These are phyloP conservation scores for Verbascum thapsus DNA, from an alignment of 257 asterid genomes.

Conservation along the genomic window DNA sequence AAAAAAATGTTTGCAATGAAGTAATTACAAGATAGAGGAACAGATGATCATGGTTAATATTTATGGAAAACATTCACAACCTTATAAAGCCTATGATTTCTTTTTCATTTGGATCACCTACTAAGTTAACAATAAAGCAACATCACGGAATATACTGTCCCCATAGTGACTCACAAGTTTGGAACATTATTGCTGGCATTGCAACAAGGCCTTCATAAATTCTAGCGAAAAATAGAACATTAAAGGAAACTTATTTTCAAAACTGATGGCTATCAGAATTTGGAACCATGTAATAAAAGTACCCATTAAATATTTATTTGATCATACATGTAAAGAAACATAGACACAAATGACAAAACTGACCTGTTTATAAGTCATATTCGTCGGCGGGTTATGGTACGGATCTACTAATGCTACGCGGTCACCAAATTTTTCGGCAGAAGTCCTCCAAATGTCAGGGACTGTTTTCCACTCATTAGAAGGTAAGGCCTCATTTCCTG, in stretches of 20 bases:
- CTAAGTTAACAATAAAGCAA: too few species aligned
- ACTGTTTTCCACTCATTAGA: conserved; percentile 70
- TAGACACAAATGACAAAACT: conserved; percentile 6
- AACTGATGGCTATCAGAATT: conserved; percentile 5
- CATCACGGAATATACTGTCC: too few species aligned
- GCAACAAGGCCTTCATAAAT: background rate
- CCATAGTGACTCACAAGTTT: too few species aligned
- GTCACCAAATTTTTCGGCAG: conserved; percentile 81
- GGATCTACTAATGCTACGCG: conserved; percentile 72
- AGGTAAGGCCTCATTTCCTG: conserved; percentile 46
- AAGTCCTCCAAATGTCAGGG: conserved; percentile 89
- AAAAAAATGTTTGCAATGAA: background rate
- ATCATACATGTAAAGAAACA: conserved; percentile 6
- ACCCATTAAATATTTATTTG: conserved; percentile 1
- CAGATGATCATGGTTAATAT: too few species aligned
- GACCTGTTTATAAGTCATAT: conserved; percentile 79
- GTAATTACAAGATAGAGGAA: background rate
- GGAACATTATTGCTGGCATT: background rate
- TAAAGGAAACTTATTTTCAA: background rate
- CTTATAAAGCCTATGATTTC: too few species aligned
- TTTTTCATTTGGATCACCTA: too few species aligned
- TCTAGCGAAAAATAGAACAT: background rate
- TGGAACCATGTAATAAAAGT: background rate
- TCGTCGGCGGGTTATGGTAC: conserved; percentile 88
- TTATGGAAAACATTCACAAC: too few species aligned